phyloP scores from a whole-genome alignment of 768 basidiomycete species.

The Lyophyllum semitale region DNA sequence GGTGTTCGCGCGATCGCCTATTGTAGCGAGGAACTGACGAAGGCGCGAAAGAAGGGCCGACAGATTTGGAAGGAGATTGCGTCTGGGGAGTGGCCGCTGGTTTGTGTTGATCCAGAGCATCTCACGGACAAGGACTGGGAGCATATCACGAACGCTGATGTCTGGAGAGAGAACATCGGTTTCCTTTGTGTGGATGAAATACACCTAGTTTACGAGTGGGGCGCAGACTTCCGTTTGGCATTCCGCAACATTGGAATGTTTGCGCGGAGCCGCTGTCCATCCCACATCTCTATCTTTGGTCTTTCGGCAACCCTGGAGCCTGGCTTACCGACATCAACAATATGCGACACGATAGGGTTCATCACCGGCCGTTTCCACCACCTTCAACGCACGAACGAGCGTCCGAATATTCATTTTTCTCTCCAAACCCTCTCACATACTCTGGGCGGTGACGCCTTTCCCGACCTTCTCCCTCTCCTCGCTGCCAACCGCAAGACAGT shows the following conservation, averaged over 20 bases:
- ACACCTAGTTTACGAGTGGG: constrained; percentile 20
- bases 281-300: constrained; percentile 2
- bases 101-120: constrained; percentile 23
- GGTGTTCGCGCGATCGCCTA: constrained; percentile 2
- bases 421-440: not conserved
- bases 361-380: not conserved
- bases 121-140: constrained; percentile 17
- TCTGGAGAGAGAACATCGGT: constrained; percentile 15
- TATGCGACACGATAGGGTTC: constrained; percentile 1
- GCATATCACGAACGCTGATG: not conserved
- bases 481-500: not conserved
- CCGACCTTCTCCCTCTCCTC: not conserved
- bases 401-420: not conserved
- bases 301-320: not conserved
- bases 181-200: constrained; percentile 5
- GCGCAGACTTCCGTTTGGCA: not conserved
- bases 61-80: constrained; percentile 9
- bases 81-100: constrained; percentile 15
- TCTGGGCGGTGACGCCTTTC: not conserved
- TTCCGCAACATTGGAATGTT: not conserved
- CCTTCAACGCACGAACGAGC: not conserved
- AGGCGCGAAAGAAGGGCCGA: not conserved
- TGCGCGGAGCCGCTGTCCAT: constrained; percentile 1
- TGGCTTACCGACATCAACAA: not conserved
- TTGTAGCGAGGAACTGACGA: constrained; percentile 10